Conservation (phyloP, 1,284 basidiomycete genomes). For the Cryptococcus sp. region DNA sequence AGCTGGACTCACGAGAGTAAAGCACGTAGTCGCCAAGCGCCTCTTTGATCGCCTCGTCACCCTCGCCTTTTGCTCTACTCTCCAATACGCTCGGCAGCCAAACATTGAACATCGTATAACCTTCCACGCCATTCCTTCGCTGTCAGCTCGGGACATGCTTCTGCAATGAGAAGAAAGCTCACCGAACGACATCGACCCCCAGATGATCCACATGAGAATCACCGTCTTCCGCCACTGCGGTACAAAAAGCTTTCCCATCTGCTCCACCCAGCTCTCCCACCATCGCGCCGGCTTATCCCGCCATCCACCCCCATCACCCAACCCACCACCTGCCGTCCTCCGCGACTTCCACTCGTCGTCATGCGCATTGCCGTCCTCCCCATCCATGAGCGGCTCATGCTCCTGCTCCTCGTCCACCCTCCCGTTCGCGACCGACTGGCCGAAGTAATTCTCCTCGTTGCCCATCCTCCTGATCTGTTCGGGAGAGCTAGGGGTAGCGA, state of each 20-base stretch:
- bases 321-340: not conserved
- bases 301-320: conserved; percentile 3
- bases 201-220: conserved; percentile 75
- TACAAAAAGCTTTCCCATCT: conserved; percentile 70
- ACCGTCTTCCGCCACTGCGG: conserved; percentile 82
- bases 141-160: not conserved
- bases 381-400: conserved; percentile 52
- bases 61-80: conserved; percentile 36
- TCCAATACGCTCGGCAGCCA: conserved; percentile 86
- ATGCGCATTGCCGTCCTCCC: not conserved
- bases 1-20: conserved; percentile 44
- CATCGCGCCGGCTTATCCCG: conserved; percentile 10
- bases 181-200: conserved; percentile 79
- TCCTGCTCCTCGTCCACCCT: conserved; percentile 2
- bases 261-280: conserved; percentile 58
- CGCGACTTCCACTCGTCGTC: not conserved
- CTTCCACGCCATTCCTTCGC: conserved; percentile 49
- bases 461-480: not conserved
- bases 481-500: conserved; percentile 9
- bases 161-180: conserved; percentile 29
- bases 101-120: conserved; percentile 95
- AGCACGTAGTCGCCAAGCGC: conserved; percentile 73
- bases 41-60: conserved; percentile 59
- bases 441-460: not conserved
- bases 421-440: not conserved